Evolutionary conservation across 169 alveolate species (phyloP).

Genomic region (Plasmodium vivax): DNA sequence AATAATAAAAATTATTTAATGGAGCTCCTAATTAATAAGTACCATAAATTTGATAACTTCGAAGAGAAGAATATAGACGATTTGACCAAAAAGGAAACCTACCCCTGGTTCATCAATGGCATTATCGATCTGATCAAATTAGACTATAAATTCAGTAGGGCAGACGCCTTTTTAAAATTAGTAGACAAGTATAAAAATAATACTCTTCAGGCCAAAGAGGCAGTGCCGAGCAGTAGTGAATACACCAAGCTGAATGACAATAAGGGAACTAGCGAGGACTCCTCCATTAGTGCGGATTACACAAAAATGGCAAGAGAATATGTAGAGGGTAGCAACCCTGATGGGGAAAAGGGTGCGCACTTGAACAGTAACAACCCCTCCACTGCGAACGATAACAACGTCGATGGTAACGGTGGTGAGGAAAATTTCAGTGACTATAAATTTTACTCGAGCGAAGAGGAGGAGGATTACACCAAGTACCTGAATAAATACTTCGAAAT

Average conservation of each 20-base stretch:
- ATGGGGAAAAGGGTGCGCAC: not conserved
- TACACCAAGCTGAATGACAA: not conserved
- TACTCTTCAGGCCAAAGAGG: not conserved
- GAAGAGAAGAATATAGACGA: constrained; percentile 17
- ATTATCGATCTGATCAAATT: constrained; percentile 42
- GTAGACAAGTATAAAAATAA: not conserved
- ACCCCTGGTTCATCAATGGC: constrained; percentile 74
- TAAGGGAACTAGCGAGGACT: not conserved
- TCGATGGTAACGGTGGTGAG: not conserved
- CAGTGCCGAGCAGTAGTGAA: not conserved
- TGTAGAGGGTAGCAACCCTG: not conserved
- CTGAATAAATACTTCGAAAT: constrained; percentile 68
- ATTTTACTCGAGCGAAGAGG: constrained; percentile 56
- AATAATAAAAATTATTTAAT: constrained; percentile 82
- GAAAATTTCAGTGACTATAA: constrained; percentile 39
- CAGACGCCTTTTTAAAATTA: constrained; percentile 26
- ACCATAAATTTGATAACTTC: constrained; percentile 5
- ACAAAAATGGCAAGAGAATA: not conserved
- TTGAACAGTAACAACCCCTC: not conserved
- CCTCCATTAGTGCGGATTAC: not conserved
- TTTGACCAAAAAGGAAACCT: constrained; percentile 17
- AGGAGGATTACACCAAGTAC: constrained; percentile 73
- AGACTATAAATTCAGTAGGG: constrained; percentile 36
- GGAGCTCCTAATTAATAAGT: constrained; percentile 66
- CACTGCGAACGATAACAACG: not conserved